A percentile compares a stretch with the other conserved stretches of the same genome.
These are phyloP conservation scores for Tuber magnatum DNA, from an alignment of 495 filamentous ascomycete species.

Conservation along the genomic window DNA sequence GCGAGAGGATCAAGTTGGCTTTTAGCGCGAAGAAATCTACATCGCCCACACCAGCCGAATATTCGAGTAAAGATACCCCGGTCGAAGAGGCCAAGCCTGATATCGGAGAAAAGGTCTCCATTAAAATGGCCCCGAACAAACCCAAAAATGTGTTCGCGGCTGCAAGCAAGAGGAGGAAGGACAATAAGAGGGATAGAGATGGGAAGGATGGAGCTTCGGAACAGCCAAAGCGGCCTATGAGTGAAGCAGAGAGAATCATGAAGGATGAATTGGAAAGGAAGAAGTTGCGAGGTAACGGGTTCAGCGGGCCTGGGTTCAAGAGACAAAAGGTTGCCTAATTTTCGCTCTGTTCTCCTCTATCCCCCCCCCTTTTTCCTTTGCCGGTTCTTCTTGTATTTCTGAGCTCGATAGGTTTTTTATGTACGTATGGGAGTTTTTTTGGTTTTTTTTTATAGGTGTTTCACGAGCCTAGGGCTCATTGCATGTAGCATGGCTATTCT, in stretches of 20 bases:
- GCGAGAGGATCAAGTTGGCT: constrained; percentile 74
- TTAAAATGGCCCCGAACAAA: constrained; percentile 55
- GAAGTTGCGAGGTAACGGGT: constrained; percentile 46
- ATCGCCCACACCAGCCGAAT: constrained; percentile 2
- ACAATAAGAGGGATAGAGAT: constrained; percentile 46
- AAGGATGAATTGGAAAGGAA: constrained; percentile 74
- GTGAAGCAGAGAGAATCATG: constrained; percentile 87
- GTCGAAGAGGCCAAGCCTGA: constrained; percentile 38
- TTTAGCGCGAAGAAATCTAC: constrained; percentile 49
- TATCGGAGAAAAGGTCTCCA: constrained; percentile 44
- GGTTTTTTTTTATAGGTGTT: neutral
- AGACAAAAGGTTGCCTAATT: constrained; percentile 26
- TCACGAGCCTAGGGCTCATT: neutral
- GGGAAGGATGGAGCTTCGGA: constrained; percentile 59
- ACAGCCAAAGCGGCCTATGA: constrained; percentile 67
- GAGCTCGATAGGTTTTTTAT: neutral
- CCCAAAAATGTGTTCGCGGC: constrained; percentile 79
- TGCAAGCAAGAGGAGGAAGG: constrained; percentile 47
- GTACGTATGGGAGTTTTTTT: neutral
- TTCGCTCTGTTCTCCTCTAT: constrained; percentile 4
- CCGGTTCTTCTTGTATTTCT: neutral
- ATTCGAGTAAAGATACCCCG: constrained; percentile 8
- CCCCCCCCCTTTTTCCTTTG: neutral
- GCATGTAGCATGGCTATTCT: neutral
- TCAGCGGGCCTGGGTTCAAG: constrained; percentile 21